Conservation (phyloP, 2,329 filamentous ascomycete genomes). For the Blastomyces gilchristii region DNA sequence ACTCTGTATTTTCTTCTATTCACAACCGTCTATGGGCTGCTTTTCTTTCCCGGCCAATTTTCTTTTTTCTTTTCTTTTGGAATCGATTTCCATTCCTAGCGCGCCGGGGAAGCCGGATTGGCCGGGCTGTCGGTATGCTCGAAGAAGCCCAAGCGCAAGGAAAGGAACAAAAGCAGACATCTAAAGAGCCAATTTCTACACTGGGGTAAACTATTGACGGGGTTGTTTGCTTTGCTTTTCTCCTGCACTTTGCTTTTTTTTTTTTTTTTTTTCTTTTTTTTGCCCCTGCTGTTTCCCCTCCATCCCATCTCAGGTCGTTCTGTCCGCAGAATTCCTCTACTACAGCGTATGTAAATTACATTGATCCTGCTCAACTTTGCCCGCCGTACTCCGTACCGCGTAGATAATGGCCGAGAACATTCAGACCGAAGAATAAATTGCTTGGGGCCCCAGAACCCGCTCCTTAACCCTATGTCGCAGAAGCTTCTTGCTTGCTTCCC, state of each 20-base stretch:
- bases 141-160: neutral
- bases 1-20: neutral
- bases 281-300: neutral
- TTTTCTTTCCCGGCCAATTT: neutral
- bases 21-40: neutral
- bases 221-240: neutral
- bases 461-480: neutral
- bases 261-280: no score
- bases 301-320: neutral
- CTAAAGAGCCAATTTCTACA: neutral
- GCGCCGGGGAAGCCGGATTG: neutral
- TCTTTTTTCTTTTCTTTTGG: neutral
- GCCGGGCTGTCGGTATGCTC: slow-evolving; percentile 1
- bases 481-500: neutral
- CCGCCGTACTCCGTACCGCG: neutral
- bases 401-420: neutral
- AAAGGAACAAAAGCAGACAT: neutral
- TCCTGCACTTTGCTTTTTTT: neutral
- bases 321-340: neutral
- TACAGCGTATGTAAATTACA: neutral
- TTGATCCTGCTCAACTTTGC: neutral
- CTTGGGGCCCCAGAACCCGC: neutral
- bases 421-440: neutral
- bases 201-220: neutral
- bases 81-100: neutral